phyloP scores from a whole-genome alignment of 73 alveolate species.

The Loxodes magnus region DNA sequence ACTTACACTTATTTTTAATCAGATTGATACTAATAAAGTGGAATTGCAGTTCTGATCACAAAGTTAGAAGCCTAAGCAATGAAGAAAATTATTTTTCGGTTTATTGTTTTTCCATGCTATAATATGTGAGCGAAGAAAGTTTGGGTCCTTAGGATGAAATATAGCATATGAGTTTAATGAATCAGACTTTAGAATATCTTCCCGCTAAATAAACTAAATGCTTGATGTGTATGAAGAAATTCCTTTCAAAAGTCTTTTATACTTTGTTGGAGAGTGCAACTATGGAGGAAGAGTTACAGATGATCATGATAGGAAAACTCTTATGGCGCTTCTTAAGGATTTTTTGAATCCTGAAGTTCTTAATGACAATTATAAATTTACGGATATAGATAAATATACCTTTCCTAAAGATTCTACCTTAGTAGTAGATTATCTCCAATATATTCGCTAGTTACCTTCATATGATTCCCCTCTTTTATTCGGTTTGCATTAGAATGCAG shows the following conservation, averaged over 20 bases:
- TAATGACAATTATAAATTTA: conserved; percentile 45
- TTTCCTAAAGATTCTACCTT: conserved; percentile 24
- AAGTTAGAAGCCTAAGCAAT: conserved; percentile 66
- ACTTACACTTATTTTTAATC: conserved; percentile 64
- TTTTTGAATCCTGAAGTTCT: conserved; percentile 74
- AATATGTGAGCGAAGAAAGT: conserved; percentile 90
- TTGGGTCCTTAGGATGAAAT: conserved; percentile 97
- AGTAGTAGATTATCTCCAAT: conserved; percentile 28
- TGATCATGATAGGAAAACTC: conserved; percentile 86
- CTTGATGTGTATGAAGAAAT: conserved; percentile 81
- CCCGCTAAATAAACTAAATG: conserved; percentile 64
- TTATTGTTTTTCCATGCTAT: conserved; percentile 97
- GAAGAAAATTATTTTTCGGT: conserved; percentile 69
- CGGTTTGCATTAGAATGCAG: conserved; percentile 96
- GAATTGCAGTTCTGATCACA: conserved; percentile 84
- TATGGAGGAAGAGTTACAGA: conserved; percentile 98
- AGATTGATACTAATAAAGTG: conserved; percentile 63
- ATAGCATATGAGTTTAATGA: conserved; percentile 94
- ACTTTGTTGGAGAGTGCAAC: conserved; percentile 86
- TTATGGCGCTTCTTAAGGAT: conserved; percentile 68
- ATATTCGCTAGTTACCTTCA: conserved; percentile 67
- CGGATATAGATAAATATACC: conserved; percentile 43
- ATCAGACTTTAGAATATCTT: conserved; percentile 86
- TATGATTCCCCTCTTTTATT: conserved; percentile 90
- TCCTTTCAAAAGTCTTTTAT: conserved; percentile 82